A percentile compares a stretch with the other conserved stretches of the same genome.
Evolutionary conservation across 2,329 filamentous ascomycete genomes (phyloP).

Genomic region (Aspergillus sojae): DNA sequence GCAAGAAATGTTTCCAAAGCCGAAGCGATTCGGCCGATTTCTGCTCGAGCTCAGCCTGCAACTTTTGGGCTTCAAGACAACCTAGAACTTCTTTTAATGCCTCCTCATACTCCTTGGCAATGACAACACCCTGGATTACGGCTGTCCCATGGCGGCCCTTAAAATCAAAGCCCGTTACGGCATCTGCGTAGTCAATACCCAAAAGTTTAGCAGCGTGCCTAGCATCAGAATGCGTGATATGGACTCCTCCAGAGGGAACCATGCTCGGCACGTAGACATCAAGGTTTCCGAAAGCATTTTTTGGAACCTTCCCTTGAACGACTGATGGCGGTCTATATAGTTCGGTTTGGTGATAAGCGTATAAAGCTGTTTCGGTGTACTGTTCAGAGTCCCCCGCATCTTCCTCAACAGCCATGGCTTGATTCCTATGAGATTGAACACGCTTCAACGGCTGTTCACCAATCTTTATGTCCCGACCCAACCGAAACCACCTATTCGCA

Average conservation of each 20-base stretch:
- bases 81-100: conserved; percentile 71
- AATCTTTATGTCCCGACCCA: conserved; percentile 76
- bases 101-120: conserved; percentile 71
- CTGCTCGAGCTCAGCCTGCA: conserved; percentile 62
- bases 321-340: conserved; percentile 77
- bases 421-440: conserved; percentile 54
- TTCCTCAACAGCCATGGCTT: conserved; percentile 33
- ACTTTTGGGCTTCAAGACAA: conserved; percentile 67
- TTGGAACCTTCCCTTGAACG: conserved; percentile 68
- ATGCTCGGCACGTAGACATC: conserved; percentile 67
- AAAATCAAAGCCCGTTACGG: conserved; percentile 88
- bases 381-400: conserved; percentile 46
- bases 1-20: conserved; percentile 62
- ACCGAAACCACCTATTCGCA: conserved; percentile 86
- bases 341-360: conserved; percentile 65
- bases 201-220: conserved; percentile 73
- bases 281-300: conserved; percentile 64
- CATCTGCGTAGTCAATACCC: conserved; percentile 83
- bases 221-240: conserved; percentile 61
- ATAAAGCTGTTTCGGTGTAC: conserved; percentile 60
- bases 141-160: conserved; percentile 84
- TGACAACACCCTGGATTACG: conserved; percentile 74
- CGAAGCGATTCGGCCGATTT: conserved; percentile 54
- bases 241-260: conserved; percentile 62
- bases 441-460: conserved; percentile 83